Base-by-base conservation (phyloP, 1,284 basidiomycete species). In the Porphyrellus sp. region DNA sequence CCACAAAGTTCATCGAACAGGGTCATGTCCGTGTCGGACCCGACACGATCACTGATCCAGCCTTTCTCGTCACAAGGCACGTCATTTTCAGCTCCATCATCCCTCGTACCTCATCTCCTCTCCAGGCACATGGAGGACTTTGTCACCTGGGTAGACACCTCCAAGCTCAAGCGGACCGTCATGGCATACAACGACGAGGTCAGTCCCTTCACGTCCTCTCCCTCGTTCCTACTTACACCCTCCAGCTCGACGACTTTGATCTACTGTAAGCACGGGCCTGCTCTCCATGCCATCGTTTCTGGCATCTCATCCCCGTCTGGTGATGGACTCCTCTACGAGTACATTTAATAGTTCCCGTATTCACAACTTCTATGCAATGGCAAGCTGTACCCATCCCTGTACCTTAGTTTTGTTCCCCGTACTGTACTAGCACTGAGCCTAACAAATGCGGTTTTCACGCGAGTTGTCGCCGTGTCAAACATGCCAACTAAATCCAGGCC, bases 101-200 rank as follows among this genome's bases (percentile, higher is more conserved):
- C n/a, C 16, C 6, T 53, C 18, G 16, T 15, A 33, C 30, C 59
- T 60, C 31, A 58, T 31, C 31, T 30, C 11, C 42, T 12, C 39
- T 54, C 16, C 58, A 90, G 89, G 63, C 92, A 94, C 62, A 95
- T 97, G 93, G 95, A 99, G 69, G 97, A 99, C 77, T 99, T 98
- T 73, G 93, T 99, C 43, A 98, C 97, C 20, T 99, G 97, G 97
- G 94, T 99, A 16, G 95, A 99, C 71, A 95, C 93, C 23, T 94
- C 90, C 60, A 97, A 96, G 70, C 82, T 98, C 70, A 98, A 97
- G 83, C 82, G 96, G 57, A 95, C 92, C 0, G 86, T 99, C 68
- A 91, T 96, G 86, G 77, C 80, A 59, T 99, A 99, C 80, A 99
- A 98, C 70, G 95, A 97, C 74, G 92, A 98, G 83, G 92, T 93